These are phyloP conservation scores for Cutaneotrichosporon arboriforme DNA, from an alignment of 1,284 basidiomycete genomes.

Conservation along the genomic window DNA sequence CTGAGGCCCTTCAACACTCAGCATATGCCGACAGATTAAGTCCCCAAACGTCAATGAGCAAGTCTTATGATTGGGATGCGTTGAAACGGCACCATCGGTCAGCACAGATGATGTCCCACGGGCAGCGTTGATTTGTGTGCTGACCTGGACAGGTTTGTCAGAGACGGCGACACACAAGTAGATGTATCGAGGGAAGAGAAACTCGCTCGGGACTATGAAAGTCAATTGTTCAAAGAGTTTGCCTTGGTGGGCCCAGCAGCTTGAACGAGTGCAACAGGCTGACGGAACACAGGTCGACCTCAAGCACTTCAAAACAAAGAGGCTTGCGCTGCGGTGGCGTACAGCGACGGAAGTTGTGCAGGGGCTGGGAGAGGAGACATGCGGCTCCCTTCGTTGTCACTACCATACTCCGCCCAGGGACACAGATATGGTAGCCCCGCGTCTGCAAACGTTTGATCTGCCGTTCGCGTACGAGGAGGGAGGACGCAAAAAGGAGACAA, in stretches of 20 bases:
- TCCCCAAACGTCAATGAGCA: constrained; percentile 2
- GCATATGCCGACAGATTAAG: too few species aligned
- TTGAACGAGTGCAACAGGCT: neutral
- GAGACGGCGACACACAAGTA: constrained; percentile 56
- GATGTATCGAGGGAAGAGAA: constrained; percentile 64
- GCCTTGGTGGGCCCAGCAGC: constrained; percentile 53
- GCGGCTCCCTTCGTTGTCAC: constrained; percentile 76
- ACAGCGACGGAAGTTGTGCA: constrained; percentile 81
- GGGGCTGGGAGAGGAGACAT: constrained; percentile 75
- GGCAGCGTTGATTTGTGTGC: neutral
- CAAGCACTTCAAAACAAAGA: constrained; percentile 90
- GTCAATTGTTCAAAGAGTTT: constrained; percentile 79
- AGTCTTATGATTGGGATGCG: constrained; percentile 48
- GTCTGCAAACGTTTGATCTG: constrained; percentile 67
- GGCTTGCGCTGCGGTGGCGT: constrained; percentile 85
- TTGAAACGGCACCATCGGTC: constrained; percentile 50
- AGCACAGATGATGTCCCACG: constrained; percentile 4
- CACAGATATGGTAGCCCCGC: constrained; percentile 28
- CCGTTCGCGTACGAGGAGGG: constrained; percentile 81
- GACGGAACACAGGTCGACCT: constrained; percentile 60
- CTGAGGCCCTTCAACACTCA: too few species aligned
- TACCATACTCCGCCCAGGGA: constrained; percentile 53
- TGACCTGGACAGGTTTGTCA: constrained; percentile 65
- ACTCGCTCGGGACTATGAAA: constrained; percentile 80
- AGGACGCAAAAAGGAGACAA: constrained; percentile 64